Conservation (phyloP, 202 grass and related monocot species). For the Thinopyrum obtusiflorum region DNA sequence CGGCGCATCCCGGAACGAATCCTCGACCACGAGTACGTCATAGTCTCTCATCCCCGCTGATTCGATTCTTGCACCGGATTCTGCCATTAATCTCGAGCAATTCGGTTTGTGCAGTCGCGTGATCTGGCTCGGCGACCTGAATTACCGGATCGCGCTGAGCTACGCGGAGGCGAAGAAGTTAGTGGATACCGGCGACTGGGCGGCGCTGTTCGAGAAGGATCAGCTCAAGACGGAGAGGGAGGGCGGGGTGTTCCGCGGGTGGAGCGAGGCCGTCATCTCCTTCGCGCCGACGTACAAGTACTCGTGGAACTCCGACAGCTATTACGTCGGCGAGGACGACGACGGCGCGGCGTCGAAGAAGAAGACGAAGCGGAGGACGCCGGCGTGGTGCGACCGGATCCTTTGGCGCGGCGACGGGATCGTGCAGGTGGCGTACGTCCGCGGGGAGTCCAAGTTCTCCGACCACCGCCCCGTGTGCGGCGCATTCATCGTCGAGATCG, state of each 20-base stretch:
- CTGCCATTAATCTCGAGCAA: not conserved
- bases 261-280: constrained; percentile 69
- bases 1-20: constrained; percentile 57
- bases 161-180: constrained; percentile 59
- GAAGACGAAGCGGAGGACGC: constrained; percentile 90
- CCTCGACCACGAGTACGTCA: constrained; percentile 75
- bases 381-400: constrained; percentile 89
- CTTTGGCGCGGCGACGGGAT: constrained; percentile 85
- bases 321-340: constrained; percentile 52
- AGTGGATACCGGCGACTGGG: constrained; percentile 60
- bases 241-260: constrained; percentile 59
- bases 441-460: constrained; percentile 83
- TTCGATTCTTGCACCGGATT: not conserved
- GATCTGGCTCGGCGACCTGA: constrained; percentile 83
- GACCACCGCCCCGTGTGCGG: constrained; percentile 82
- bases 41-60: not conserved
- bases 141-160: constrained; percentile 71
- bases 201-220: constrained; percentile 70
- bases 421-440: constrained; percentile 70
- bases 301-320: constrained; percentile 64
- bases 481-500: constrained; percentile 66
- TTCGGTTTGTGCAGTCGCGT: constrained; percentile 43
- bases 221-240: constrained; percentile 71
- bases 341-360: constrained; percentile 55
- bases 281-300: constrained; percentile 87